A percentile compares a stretch with the other conserved stretches of the same genome.
Conservation (phyloP, 2,329 filamentous ascomycete genomes). For the Fusarium fracticaudum region DNA sequence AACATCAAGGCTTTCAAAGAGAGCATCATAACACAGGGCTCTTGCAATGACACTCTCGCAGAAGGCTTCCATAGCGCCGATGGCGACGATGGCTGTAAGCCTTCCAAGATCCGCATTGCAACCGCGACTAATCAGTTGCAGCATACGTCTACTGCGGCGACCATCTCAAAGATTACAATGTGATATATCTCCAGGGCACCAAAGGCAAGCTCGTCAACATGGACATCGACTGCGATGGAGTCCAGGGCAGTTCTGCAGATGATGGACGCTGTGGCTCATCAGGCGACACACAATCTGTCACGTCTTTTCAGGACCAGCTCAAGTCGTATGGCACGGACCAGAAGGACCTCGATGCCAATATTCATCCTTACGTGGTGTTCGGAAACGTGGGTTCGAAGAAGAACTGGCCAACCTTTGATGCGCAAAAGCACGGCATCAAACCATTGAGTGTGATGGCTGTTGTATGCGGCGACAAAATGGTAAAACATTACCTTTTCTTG, state of each 20-base stretch:
- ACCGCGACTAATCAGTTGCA: conserved; percentile 17
- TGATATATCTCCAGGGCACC: conserved; percentile 60
- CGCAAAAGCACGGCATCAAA: conserved; percentile 54
- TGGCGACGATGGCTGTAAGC: conserved; percentile 49
- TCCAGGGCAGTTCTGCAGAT: conserved; percentile 51
- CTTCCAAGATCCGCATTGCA: no score
- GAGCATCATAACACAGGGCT: conserved; percentile 48
- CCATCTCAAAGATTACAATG: conserved; percentile 50
- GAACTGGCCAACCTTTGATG: conserved; percentile 52
- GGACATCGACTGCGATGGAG: conserved; percentile 68
- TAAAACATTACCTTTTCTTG: conserved; percentile 18
- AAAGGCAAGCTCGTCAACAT: conserved; percentile 59
- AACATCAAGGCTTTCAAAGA: conserved; percentile 56
- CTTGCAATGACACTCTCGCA: conserved; percentile 52
- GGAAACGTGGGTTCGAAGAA: conserved; percentile 55
- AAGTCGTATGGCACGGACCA: conserved; percentile 48
- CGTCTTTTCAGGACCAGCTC: conserved; percentile 56
- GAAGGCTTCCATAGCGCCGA: conserved; percentile 53
- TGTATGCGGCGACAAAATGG: conserved; percentile 60
- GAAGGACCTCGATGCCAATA: conserved; percentile 59
- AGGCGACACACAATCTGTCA: conserved; percentile 56
- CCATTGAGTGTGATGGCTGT: conserved; percentile 65
- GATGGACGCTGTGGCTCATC: conserved; percentile 58
- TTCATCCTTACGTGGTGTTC: conserved; percentile 64
- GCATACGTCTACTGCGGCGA: conserved; percentile 59